phyloP scores from a whole-genome alignment of 2,329 filamentous ascomycete species.

The Lojkania enalia region DNA sequence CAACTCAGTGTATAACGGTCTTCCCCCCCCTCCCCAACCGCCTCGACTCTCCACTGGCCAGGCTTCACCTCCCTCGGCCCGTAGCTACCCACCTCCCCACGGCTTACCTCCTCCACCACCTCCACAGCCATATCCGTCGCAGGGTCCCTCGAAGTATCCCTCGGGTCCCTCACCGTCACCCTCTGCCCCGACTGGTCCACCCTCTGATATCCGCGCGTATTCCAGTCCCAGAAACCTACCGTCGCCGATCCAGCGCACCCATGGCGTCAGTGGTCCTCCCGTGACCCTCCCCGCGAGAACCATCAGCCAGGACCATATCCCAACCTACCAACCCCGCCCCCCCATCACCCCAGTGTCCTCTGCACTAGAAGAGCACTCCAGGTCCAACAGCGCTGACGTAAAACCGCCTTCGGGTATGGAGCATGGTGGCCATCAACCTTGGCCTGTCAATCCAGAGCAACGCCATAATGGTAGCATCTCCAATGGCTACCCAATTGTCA shows the following conservation, averaged over 20 bases:
- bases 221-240: slow-evolving; percentile 39
- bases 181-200: slow-evolving; percentile 37
- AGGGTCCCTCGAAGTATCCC: background rate
- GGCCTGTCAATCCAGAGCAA: slow-evolving; percentile 39
- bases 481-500: slow-evolving; percentile 40
- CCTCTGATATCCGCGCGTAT: slow-evolving; percentile 38
- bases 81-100: slow-evolving; percentile 23
- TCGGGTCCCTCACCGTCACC: slow-evolving; percentile 4
- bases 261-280: slow-evolving; percentile 39
- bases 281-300: slow-evolving; percentile 31
- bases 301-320: slow-evolving; percentile 38
- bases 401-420: slow-evolving; percentile 40
- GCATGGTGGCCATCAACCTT: slow-evolving; percentile 38
- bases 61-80: slow-evolving; percentile 29
- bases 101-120: slow-evolving; percentile 7
- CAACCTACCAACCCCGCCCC: slow-evolving; percentile 33
- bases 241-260: slow-evolving; percentile 39
- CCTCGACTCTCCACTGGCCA: slow-evolving; percentile 37
- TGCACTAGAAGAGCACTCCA: slow-evolving; percentile 27
- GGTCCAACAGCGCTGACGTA: slow-evolving; percentile 31
- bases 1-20: slow-evolving; percentile 41
- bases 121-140: slow-evolving; percentile 5
- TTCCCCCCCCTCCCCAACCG: slow-evolving; percentile 37
- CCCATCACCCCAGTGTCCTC: slow-evolving; percentile 33
- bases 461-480: slow-evolving; percentile 36